Evolutionary conservation across 768 basidiomycete genomes (phyloP), one percentile per base, ranked within the genome.

Genomic region (Podaxis sp.): DNA sequence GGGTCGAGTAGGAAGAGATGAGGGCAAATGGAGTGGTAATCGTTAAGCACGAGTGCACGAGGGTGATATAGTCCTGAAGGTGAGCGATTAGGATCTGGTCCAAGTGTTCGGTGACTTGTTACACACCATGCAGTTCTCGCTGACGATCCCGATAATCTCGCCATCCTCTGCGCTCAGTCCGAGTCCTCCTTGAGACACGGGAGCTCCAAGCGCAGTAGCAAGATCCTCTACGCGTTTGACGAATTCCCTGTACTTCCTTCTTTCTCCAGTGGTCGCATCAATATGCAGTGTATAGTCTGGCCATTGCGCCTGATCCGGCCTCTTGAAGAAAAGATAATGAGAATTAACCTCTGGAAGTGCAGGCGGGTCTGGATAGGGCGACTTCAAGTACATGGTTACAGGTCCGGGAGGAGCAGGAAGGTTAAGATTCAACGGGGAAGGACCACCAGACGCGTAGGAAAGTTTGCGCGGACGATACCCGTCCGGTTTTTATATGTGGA

Each of bases 121-220:
- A 71, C 84, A 65, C 72, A 90, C 91, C 70, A 86, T 69, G 38
- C 82, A 86, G 69, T 92, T 93, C 51, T 87, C 81, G 71, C 83
- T 84, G 69, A 91, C 80, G 15, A 93, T 82, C 5, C 88, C 91
- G 19, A 91, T 78, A 24, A 90, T 82, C 57, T 89, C 86, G 0
- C 77, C 77, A 19, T 80, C 75, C 46, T 75, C 76, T 0, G 72
- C 70, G 4, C 72, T 67, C 11, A 92, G 68, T 0, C 82, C 88
- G 1, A 89, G 74, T 0, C 90, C 88, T 0, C 88, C 88, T 17
- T 80, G 70, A 0, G 73, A 65, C 12, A 74, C 62, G 4, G 82
- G 76, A n/a, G 74, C 70, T 2, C 75, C 81, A 12, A 91, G 75
- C 0, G 82, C 87, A 0, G 88, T 88, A 2, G 85, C 82, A 15